Conservation (phyloP, 1,139 yeast species). For the Hyphopichia khmerensis region DNA sequence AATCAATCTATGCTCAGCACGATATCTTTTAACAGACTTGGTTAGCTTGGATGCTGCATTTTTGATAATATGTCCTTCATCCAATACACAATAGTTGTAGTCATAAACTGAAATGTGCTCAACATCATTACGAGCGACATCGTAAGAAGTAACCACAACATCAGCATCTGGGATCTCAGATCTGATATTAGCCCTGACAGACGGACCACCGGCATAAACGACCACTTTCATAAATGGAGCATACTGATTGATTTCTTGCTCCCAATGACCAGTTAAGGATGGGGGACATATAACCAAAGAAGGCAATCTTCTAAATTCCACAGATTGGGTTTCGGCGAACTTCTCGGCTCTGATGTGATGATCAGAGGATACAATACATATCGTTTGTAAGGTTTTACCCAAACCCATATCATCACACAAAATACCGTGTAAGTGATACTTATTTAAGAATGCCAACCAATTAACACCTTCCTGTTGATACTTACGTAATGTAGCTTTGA, state of each 20-base stretch:
- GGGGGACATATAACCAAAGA: constrained; percentile 94
- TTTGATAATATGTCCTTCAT: constrained; percentile 97
- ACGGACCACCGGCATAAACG: constrained; percentile 92
- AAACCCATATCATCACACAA: constrained; percentile 99
- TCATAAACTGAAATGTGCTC: constrained; percentile 58
- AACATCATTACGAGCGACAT: constrained; percentile 91
- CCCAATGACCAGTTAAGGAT: constrained; percentile 98
- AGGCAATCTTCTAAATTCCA: constrained; percentile 77
- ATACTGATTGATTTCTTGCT: constrained; percentile 86
- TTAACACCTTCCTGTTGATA: constrained; percentile 99
- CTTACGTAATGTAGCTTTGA: constrained; percentile 88
- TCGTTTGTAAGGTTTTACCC: constrained; percentile 95
- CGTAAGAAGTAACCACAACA: constrained; percentile 91
- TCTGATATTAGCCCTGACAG: constrained; percentile 61
- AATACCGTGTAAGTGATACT: constrained; percentile 94
- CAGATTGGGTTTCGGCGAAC: constrained; percentile 55
- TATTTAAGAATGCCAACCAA: constrained; percentile 95
- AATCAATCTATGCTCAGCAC: constrained; percentile 86
- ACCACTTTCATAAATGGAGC: constrained; percentile 83
- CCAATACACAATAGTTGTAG: constrained; percentile 93
- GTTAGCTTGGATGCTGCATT: constrained; percentile 87
- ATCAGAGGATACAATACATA: constrained; percentile 95
- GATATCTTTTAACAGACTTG: constrained; percentile 76
- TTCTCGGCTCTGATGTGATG: constrained; percentile 82
- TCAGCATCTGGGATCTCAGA: constrained; percentile 59